Evolutionary conservation across 805 yeast genomes (phyloP).

Genomic region (Myxozyma neglecta): DNA sequence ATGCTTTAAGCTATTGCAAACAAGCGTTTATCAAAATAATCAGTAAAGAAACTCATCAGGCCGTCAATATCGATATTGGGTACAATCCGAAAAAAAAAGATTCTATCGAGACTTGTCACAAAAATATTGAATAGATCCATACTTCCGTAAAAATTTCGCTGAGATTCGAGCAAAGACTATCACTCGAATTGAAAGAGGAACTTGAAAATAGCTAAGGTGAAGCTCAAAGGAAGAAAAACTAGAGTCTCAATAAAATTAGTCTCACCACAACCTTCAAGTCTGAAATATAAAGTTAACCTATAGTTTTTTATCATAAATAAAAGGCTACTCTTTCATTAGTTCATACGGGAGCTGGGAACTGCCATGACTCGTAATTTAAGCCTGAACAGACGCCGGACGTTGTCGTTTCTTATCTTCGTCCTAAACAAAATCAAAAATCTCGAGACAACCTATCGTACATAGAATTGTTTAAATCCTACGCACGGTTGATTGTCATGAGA

Average conservation of each 20-base stretch:
- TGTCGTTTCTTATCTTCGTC: conserved; percentile 17
- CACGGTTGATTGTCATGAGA: not conserved
- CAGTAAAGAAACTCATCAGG: not conserved
- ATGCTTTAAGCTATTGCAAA: not conserved
- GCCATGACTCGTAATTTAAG: conserved; percentile 3
- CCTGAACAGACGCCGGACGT: conserved; percentile 16
- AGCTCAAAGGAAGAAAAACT: not conserved
- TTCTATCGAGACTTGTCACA: too few species aligned
- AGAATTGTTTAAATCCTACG: not conserved
- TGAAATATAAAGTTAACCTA: not conserved
- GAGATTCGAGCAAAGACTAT: too few species aligned
- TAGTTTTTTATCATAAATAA: not conserved
- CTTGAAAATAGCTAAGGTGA: not conserved
- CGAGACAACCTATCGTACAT: not conserved
- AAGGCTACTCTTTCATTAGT: not conserved
- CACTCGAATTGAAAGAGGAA: not conserved
- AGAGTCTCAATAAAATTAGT: not conserved
- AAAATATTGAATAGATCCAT: too few species aligned
- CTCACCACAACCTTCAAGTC: not conserved
- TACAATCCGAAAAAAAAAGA: too few species aligned
- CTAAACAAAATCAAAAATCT: not conserved
- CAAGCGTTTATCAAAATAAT: not conserved
- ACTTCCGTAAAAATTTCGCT: not conserved
- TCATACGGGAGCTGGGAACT: not conserved
- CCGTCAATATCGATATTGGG: not conserved